Evolutionary conservation across 805 yeast genomes (phyloP), one percentile per base, ranked within the genome.

Genomic region (Lachancea waltii): DNA sequence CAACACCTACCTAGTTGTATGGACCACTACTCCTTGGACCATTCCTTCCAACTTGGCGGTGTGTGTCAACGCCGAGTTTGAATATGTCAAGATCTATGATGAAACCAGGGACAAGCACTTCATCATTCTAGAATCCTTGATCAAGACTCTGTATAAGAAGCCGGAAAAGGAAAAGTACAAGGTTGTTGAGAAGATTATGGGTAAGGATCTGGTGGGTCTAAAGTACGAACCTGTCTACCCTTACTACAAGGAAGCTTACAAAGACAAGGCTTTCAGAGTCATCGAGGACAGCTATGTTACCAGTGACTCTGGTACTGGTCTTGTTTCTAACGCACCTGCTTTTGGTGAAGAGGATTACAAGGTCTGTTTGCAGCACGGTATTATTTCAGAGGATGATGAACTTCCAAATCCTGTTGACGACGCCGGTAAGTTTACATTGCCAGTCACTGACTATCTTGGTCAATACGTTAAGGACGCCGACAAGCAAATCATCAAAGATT

Each of bases 11-110:
- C 70, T 92, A 49, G 89, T 92, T 27, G 97, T 97, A 7, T 92
- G 99, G 99, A 92, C 99, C 31, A 92, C 99, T 44, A 92, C 99
- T 18, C 99, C 99, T 37, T 92, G 99, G 99, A 94, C 99, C 35
- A 72, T 92, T 58, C 98, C 98, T 29, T 84, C 95, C 20, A 90
- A 92, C 63, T 67, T 92, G 60, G 90, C 89, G 10, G 73, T 92
- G 45, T 89, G 95, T 57, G 97, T 92, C 31, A 76, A 92, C 68
- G 94, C 96, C 38, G 75, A 78, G 8, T 79, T 86, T 46, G 97
- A 87, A 66, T 92, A 92, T 57, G 83, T 84, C 52, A 94, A 92
- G 70, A 85, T 92, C 47, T 80, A 69, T 52, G 97, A 92, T 60
- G 97, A 90, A 68, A 86, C 79, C 47, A 77, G 81, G 50, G 84